Evolutionary conservation across 129 eudicot genomes (phyloP).

Genomic region (Chrysanthemum lavandulifolium): DNA sequence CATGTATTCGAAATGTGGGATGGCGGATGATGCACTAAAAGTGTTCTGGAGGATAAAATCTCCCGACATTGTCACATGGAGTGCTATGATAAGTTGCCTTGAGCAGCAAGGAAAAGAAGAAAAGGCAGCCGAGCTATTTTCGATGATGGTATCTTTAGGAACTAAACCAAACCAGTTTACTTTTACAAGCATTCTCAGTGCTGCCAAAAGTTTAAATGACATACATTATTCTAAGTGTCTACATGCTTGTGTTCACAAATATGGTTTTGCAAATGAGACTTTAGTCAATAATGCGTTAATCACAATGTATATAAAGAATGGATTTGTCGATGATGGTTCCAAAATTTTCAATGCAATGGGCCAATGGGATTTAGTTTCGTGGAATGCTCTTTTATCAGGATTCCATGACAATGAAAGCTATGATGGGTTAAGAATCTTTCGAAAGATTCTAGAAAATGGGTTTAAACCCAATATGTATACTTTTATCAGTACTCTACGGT

Average conservation of each 20-base stretch:
- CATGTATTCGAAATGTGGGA: slow-evolving; percentile 46
- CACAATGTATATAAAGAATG: slow-evolving; percentile 43
- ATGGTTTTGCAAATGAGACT: slow-evolving; percentile 38
- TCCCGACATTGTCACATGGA: slow-evolving; percentile 46
- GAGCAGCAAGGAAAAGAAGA: slow-evolving; percentile 40
- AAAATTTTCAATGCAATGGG: slow-evolving; percentile 32
- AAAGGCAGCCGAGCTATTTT: slow-evolving; percentile 38
- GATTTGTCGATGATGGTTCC: slow-evolving; percentile 27
- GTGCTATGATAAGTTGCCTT: slow-evolving; percentile 44
- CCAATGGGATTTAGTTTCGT: slow-evolving; percentile 42
- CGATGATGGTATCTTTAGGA: slow-evolving; percentile 34
- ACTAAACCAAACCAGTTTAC: slow-evolving; percentile 45
- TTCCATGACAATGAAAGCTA: slow-evolving; percentile 30
- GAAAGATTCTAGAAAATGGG: slow-evolving; percentile 36
- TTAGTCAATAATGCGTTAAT: slow-evolving; percentile 39
- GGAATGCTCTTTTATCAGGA: slow-evolving; percentile 48
- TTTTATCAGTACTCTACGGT: slow-evolving; percentile 37
- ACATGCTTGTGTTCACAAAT: slow-evolving; percentile 44
- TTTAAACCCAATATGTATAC: slow-evolving; percentile 44
- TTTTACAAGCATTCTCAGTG: slow-evolving; percentile 38
- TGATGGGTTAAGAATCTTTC: slow-evolving; percentile 37
- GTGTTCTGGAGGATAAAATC: slow-evolving; percentile 34
- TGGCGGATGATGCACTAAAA: slow-evolving; percentile 36
- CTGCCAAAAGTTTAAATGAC: slow-evolving; percentile 37
- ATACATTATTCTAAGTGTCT: slow-evolving; percentile 30